Evolutionary conservation across 2,329 filamentous ascomycete genomes (phyloP).

Genomic region (Penicillium hesseltinei): DNA sequence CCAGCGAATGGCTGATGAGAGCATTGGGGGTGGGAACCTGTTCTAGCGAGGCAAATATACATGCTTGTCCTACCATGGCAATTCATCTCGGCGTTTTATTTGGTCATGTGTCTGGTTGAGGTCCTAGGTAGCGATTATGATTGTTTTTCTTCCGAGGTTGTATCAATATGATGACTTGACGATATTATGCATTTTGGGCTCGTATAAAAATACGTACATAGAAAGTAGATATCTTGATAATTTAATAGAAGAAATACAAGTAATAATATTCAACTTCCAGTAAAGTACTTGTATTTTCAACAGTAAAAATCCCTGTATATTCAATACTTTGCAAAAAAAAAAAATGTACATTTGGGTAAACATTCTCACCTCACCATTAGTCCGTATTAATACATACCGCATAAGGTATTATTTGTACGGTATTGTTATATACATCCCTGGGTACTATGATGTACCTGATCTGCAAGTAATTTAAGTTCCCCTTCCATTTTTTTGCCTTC

Average conservation of each 20-base stretch:
- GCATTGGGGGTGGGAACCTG: conserved; percentile 38
- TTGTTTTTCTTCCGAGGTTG: background rate
- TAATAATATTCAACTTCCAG: too few species aligned
- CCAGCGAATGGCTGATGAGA: conserved; percentile 48
- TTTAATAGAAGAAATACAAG: too few species aligned
- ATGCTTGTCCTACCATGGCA: conserved; percentile 14
- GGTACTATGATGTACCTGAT: conserved; percentile 10
- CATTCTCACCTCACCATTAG: too few species aligned
- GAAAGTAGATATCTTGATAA: background rate
- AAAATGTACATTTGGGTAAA: too few species aligned
- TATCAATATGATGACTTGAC: conserved; percentile 3
- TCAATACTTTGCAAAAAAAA: too few species aligned
- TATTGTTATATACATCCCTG: too few species aligned
- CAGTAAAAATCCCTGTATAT: too few species aligned
- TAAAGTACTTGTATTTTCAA: too few species aligned
- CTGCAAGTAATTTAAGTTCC: conserved; percentile 15
- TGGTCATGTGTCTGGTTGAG: background rate
- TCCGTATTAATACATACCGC: too few species aligned
- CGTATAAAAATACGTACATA: background rate
- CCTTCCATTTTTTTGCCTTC: conserved; percentile 34
- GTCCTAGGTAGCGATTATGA: background rate
- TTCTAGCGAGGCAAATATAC: conserved; percentile 26
- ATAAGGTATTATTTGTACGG: too few species aligned
- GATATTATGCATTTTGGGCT: background rate
- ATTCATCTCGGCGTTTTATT: background rate